Evolutionary conservation across 2,329 filamentous ascomycete species (phyloP), one percentile per base, ranked within the genome.

Genomic region (Pseudogymnoascus sp.): DNA sequence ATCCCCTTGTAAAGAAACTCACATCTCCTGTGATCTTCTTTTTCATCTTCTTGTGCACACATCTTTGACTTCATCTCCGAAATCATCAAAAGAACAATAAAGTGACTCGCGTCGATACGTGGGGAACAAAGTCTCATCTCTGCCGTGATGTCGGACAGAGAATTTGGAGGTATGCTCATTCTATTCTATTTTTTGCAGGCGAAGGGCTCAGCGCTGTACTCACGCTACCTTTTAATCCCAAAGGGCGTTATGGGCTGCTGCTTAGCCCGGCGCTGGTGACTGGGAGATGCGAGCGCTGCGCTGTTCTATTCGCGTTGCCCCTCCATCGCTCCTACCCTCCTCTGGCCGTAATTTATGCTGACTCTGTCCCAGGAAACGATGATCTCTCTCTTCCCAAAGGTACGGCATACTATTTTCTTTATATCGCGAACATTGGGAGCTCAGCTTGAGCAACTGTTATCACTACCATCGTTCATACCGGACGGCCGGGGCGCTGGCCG

Each of bases 381-480:
- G 85, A 87, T 68, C 73, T 87, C 67, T 86, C 84, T 59, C 77
- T 87, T 19, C 85, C 85, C 29, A 87, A 87, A 77, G 84, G 84
- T 86, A 79, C 33, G 62, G 19, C 21, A 26, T 60, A 47, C 61
- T 65, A 61, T 64, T 60, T 31, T 61, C 56, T 50, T 31, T 56
- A 16, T 31, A 31, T 56, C 19, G n/a, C 26, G n/a, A 29, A 29
- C n/a, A n/a, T 16, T 53, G 14, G 24, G 24, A 29, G 44, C 24
- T 29, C 44, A 21, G 24, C 24, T 53, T 53, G 44, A 16, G 24
- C 14, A 6, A n/a, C 14, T 29, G 29, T 24, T 11, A 50, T 50
- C 44, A 50, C 24, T 29, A 29, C 44, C 44, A 29, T 50, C 14
- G 10, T 44, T 24, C 21, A 16, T 44, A 21, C 19, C 19, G 40